phyloP scores from a whole-genome alignment of 257 asterid genomes.

The Eustoma russellianum region DNA sequence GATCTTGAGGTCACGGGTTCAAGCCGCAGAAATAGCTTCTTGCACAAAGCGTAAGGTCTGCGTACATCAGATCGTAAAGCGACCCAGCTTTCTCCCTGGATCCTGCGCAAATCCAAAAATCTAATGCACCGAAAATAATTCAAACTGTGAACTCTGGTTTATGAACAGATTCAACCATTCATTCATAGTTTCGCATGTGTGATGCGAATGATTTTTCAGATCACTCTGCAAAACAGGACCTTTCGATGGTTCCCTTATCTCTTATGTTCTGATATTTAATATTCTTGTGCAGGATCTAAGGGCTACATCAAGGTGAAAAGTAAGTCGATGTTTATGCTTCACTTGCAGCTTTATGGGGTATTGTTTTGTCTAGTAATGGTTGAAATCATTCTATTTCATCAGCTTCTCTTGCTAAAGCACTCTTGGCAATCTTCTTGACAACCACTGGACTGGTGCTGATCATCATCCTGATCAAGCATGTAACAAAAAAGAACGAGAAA shows the following conservation, averaged over 20 bases:
- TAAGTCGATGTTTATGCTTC: conserved; percentile 17
- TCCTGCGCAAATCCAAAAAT: too few species aligned
- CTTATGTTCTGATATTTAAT: neutral
- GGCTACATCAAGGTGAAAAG: conserved; percentile 43
- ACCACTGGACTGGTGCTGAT: conserved; percentile 28
- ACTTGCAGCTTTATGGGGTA: neutral
- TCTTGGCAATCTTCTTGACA: conserved; percentile 37
- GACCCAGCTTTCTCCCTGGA: too few species aligned
- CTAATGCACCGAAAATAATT: too few species aligned
- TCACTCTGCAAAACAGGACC: neutral
- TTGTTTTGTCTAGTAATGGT: conserved; percentile 1
- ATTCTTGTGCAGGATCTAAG: conserved; percentile 31
- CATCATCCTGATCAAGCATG: conserved; percentile 36
- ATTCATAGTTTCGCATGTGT: too few species aligned
- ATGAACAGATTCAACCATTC: too few species aligned
- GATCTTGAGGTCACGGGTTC: too few species aligned
- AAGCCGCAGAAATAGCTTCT: too few species aligned
- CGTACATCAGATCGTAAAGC: too few species aligned
- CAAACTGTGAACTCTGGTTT: too few species aligned
- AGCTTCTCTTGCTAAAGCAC: conserved; percentile 46
- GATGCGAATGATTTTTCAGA: too few species aligned
- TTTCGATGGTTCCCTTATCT: neutral
- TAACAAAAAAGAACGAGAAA: conserved; percentile 24
- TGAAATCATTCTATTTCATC: conserved; percentile 3
- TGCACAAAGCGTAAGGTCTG: too few species aligned